Evolutionary conservation across 2,329 filamentous ascomycete genomes (phyloP).

Genomic region (Thelonectria rubi): DNA sequence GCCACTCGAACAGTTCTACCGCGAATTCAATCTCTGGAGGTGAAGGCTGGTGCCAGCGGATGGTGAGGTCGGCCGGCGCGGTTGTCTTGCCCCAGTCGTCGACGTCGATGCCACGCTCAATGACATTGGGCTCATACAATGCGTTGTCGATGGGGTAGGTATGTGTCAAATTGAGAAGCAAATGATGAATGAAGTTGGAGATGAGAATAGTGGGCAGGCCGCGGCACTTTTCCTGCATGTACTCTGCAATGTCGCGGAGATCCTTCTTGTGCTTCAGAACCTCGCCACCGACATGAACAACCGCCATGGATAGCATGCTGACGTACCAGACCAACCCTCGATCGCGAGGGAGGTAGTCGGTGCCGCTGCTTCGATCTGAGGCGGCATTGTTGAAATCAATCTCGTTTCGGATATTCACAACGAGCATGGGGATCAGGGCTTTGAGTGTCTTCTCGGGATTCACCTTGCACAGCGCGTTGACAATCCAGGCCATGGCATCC

Average conservation of each 20-base stretch:
- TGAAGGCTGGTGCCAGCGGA: constrained; percentile 90
- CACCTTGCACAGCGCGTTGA: constrained; percentile 95
- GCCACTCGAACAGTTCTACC: constrained; percentile 85
- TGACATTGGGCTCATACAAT: constrained; percentile 82
- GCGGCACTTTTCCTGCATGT: constrained; percentile 96
- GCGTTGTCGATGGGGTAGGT: constrained; percentile 92
- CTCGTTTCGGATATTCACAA: constrained; percentile 91
- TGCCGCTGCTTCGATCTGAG: constrained; percentile 91
- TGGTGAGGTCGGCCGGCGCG: constrained; percentile 77
- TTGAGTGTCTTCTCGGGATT: constrained; percentile 93
- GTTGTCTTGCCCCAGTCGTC: constrained; percentile 87
- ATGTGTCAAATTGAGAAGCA: constrained; percentile 91
- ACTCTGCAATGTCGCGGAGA: constrained; percentile 88
- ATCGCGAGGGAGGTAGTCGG: constrained; percentile 91
- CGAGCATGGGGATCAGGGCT: constrained; percentile 87
- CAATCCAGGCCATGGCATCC: constrained; percentile 98
- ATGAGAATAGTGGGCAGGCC: constrained; percentile 95
- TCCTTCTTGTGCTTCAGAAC: constrained; percentile 90
- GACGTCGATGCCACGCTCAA: constrained; percentile 76
- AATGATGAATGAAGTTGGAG: constrained; percentile 96
- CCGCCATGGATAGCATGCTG: constrained; percentile 96
- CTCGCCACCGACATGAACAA: constrained; percentile 92
- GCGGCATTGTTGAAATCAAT: constrained; percentile 97
- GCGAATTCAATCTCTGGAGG: constrained; percentile 87
- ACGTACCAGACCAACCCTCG: constrained; percentile 95